Evolutionary conservation across 371 early-diverging fungal genomes (phyloP).

Genomic region (Batrachochytrium dendrobatidis): DNA sequence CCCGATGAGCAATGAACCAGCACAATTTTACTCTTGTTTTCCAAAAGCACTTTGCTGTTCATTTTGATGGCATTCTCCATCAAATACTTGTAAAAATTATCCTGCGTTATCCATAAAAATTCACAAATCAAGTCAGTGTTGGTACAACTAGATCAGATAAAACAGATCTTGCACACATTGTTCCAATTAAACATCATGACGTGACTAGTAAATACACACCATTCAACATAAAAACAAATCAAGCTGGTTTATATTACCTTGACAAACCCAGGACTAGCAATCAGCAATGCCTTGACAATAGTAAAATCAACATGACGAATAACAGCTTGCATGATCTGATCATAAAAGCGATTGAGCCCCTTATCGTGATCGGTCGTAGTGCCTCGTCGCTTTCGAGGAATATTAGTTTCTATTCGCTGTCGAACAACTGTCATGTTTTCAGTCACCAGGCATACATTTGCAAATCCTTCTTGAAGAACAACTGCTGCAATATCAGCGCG

Average conservation of each 20-base stretch:
- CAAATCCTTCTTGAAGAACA: conserved; percentile 92
- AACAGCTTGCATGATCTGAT: conserved; percentile 83
- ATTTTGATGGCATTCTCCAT: conserved; percentile 77
- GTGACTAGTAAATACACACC: no score
- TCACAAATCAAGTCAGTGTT: neutral
- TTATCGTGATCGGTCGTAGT: conserved; percentile 83
- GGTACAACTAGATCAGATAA: neutral
- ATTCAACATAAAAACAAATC: neutral
- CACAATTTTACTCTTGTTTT: conserved; percentile 77
- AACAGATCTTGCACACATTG: neutral
- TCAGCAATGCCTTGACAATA: conserved; percentile 83
- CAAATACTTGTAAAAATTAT: conserved; percentile 76
- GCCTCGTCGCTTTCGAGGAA: conserved; percentile 89
- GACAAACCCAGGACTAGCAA: conserved; percentile 93
- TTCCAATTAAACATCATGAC: no score
- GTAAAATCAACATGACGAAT: conserved; percentile 78
- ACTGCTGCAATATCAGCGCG: conserved; percentile 93
- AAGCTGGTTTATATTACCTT: conserved; percentile 49
- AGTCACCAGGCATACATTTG: conserved; percentile 88
- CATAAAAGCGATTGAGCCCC: conserved; percentile 76
- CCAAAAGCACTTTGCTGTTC: conserved; percentile 72
- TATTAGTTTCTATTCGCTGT: conserved; percentile 82
- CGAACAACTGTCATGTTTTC: conserved; percentile 91
- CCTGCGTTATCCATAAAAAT: no score
- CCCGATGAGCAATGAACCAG: conserved; percentile 88